Evolutionary conservation across 2,329 filamentous ascomycete species (phyloP), one percentile per base, ranked within the genome.

Genomic region (Penicillium verrucosum): DNA sequence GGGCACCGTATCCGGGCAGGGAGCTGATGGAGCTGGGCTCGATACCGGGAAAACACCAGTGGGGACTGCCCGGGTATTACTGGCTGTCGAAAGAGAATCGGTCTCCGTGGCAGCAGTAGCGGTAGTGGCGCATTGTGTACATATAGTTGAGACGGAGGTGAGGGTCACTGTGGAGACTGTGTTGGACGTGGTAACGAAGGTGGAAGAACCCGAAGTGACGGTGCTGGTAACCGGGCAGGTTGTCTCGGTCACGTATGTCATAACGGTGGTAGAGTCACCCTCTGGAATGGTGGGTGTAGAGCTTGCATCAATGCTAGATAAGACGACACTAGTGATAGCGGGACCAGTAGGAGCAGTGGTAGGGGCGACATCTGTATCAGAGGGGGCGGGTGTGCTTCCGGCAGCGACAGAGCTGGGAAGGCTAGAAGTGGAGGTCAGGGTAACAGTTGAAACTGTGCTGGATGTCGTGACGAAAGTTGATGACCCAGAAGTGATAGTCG

Each of bases 1-100:
- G 61, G 93, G 92, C 48, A 97, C 87, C 46, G 92, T 83, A 27
- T 80, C 77, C 56, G 92, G 91, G 77, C 85, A 79, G 30, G 68
- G 66, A 27, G 71, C 70, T 4, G 69, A 62, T 36, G 65, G 68
- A 60, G 61, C 65, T 30, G 68, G 63, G 68, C 32, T 60, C 12
- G 63, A 55, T 29, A 59, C 65, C 32, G 69, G 68, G 32, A 69
- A 68, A 43, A 51, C 37, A 25, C 36, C 37, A 10, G 12, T 34
- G 8, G 48, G 29, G 4, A 32, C 18, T 14, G 14, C 12, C 3
- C n/a, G 5, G 9, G 70, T 65, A 16, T 25, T 32, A 9, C 12
- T 45, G 12, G 27, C 29, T 2, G 43, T 32, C 14, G 43, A 45
- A 14, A 21, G 11, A 34, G 29, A 16, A 23, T 32, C 8, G 18